Conservation (phyloP, 192 early-diverging fungal species). For the Mortierella alpina region DNA sequence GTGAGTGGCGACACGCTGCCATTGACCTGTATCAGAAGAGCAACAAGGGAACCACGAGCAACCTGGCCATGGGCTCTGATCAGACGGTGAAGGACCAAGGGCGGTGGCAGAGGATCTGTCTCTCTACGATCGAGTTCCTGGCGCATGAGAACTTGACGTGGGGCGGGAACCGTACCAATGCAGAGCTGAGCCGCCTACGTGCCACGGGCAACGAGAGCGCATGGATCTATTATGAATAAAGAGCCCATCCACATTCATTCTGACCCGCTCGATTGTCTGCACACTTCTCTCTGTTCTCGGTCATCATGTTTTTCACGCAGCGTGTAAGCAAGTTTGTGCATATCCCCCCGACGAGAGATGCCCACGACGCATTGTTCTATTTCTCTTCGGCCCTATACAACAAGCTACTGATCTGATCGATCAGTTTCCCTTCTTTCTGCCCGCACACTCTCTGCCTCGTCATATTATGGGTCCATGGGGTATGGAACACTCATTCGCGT, state of each 20-base stretch:
- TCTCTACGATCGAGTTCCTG: constrained; percentile 43
- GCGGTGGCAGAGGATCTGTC: constrained; percentile 36
- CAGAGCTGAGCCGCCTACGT: constrained; percentile 39
- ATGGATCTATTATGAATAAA: constrained; percentile 44
- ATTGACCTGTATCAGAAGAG: constrained; percentile 9
- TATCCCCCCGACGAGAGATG: no score
- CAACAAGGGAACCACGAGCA: neutral
- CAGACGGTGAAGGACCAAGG: constrained; percentile 19
- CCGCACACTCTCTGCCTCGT: no score
- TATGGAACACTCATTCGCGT: no score
- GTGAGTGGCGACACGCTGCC: constrained; percentile 25
- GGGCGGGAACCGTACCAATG: constrained; percentile 40
- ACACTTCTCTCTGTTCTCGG: neutral
- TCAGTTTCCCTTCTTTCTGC: no score
- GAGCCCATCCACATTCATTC: neutral
- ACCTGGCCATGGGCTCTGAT: neutral
- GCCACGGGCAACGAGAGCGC: constrained; percentile 26
- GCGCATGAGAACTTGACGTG: constrained; percentile 39
- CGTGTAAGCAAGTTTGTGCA: no score
- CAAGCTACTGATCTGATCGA: no score
- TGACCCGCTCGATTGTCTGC: neutral
- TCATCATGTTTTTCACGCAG: no score
- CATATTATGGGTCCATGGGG: no score
- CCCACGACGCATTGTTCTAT: no score
- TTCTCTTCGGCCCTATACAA: no score